These are phyloP conservation scores for Rhizopogon vesiculosus DNA, from an alignment of 768 basidiomycete genomes.

Conservation along the genomic window DNA sequence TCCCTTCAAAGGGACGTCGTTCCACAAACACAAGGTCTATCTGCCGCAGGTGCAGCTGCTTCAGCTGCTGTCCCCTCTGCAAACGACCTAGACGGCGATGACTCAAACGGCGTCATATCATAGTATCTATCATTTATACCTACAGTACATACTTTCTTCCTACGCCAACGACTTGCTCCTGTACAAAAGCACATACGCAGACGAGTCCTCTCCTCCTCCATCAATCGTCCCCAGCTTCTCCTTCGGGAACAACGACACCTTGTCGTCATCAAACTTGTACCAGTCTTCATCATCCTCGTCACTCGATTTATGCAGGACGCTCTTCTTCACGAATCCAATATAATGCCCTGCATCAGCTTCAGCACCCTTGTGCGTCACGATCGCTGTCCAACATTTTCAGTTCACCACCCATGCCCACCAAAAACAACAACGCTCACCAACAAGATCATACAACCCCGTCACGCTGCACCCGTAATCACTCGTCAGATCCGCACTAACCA, in stretches of 20 bases:
- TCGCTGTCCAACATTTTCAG: conserved; percentile 43
- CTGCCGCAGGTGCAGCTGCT: conserved; percentile 56
- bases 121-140: conserved; percentile 3
- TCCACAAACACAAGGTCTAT: conserved; percentile 40
- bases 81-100: conserved; percentile 51
- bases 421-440: conserved; percentile 50
- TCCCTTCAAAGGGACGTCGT: conserved; percentile 52
- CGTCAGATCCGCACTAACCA: conserved; percentile 61
- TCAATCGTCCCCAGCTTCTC: conserved; percentile 84
- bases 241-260: conserved; percentile 79
- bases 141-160: conserved; percentile 1
- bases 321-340: conserved; percentile 86
- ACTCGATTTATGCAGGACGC: conserved; percentile 44
- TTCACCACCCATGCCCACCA: neutral
- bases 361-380: conserved; percentile 96
- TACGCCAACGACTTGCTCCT: conserved; percentile 50
- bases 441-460: conserved; percentile 86
- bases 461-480: conserved; percentile 69
- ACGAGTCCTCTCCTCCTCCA: conserved; percentile 89
- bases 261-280: conserved; percentile 98
- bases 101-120: conserved; percentile 22
- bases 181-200: conserved; percentile 88
- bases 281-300: conserved; percentile 72
- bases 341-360: conserved; percentile 96
- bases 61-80: conserved; percentile 75